Base-by-base conservation (phyloP, 495 filamentous ascomycete genomes). In the Tuber aestivum region DNA sequence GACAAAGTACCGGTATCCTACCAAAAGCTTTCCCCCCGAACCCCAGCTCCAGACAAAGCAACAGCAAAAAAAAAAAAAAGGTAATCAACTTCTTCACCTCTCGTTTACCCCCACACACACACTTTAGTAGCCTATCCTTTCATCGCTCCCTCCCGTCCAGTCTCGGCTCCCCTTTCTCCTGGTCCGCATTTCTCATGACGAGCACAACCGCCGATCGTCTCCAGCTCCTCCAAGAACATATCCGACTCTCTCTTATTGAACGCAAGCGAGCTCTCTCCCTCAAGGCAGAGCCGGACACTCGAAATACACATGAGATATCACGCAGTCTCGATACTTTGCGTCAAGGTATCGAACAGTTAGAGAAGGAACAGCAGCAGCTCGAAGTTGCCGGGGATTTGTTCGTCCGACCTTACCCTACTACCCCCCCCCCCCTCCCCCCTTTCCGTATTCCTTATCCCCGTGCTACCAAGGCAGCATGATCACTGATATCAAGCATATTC, bases 211-310 rank as follows among this genome's bases (percentile, higher is more conserved):
- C 79, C 69, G 82, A 89, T 79, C 91, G 92, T 75, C 91, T 93
- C 44, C 89, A 89, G 78, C 88, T 94, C 50, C 87, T 94, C 44
- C 90, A 91, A 78, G 92, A 94, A 84, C 91, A 94, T 84, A 89
- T 94, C 86, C 92, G 93, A 81, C 87, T 93, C 70, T 92, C 91
- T 44, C 86, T 94, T 41, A 87, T 97, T 40, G 95, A 98, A 83
- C 90, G 95, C 70, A 92, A 97, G 85, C 91, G 95, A 68, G 94
- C 94, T n/a, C 90, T 92, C 74, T 91, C 91, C 1, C 87, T 97
- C n/a, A 90, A 93, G 74, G 90, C 97, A 42, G 90, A 94, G 81
- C 89, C 91, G 12, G 93, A 93, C 82, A 89, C 91, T 10, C 93
- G 97, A 84, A 94, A 96, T 86, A 91, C 91, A 42, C 92, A 96